Evolutionary conservation across 2,329 filamentous ascomycete species (phyloP).

Genomic region (Bimuria novae-zelandiae): DNA sequence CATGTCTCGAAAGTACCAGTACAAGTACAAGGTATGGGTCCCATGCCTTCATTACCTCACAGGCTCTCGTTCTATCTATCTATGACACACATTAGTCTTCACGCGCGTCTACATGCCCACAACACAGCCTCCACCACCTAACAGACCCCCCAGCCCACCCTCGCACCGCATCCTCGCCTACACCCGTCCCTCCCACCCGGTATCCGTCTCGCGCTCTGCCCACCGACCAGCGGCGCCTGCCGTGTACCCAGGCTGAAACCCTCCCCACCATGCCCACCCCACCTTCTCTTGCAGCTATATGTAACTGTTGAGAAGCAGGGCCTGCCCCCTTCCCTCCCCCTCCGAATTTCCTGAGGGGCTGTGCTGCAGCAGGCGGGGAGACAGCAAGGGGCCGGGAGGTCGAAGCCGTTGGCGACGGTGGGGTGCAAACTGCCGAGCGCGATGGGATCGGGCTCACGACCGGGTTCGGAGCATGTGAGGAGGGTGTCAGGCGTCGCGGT

Average conservation of each 20-base stretch:
- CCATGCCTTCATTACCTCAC: too few species aligned
- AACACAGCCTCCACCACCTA: background rate
- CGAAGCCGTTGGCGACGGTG: background rate
- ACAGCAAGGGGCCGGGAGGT: background rate
- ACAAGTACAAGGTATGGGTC: too few species aligned
- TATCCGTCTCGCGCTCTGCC: background rate
- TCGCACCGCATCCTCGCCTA: conserved; percentile 4
- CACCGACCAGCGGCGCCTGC: background rate
- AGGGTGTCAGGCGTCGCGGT: conserved; percentile 4
- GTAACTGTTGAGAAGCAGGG: conserved; percentile 6
- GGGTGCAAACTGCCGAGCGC: background rate
- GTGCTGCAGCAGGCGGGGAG: too few species aligned
- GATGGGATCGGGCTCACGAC: background rate
- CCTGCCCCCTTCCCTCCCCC: too few species aligned
- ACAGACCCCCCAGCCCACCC: background rate
- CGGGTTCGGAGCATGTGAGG: background rate
- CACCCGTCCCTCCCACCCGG: conserved; percentile 4
- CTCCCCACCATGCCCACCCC: background rate
- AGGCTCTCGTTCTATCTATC: too few species aligned
- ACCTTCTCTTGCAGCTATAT: background rate
- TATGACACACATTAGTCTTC: background rate
- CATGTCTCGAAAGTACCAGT: too few species aligned
- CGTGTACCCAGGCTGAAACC: conserved; percentile 14
- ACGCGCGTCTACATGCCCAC: background rate
- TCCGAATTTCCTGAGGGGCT: too few species aligned